Conservation (phyloP, 208 protist species). For the Leishmania tropica region DNA sequence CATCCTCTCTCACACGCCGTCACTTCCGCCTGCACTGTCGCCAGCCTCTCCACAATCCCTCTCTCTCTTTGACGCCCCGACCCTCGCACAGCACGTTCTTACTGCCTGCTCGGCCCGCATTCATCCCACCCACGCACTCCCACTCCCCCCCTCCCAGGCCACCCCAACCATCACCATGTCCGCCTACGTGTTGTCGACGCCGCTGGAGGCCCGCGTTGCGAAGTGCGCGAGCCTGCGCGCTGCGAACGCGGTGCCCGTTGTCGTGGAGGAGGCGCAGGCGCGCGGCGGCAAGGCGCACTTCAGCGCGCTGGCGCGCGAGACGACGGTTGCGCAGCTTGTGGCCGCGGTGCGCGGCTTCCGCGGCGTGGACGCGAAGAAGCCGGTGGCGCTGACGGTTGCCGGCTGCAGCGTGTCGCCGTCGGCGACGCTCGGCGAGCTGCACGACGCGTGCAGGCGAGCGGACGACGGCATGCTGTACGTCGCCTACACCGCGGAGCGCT, state of each 20-base stretch:
- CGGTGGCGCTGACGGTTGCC: slow-evolving; percentile 30
- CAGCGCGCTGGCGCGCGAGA: slow-evolving; percentile 28
- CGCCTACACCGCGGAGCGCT: slow-evolving; percentile 26
- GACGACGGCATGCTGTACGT: slow-evolving; percentile 50
- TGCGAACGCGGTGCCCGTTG: slow-evolving; percentile 15
- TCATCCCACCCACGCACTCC: too few relatives aligned
- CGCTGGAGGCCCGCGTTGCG: slow-evolving; percentile 22
- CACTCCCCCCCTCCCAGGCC: background rate
- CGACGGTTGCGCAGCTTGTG: slow-evolving; percentile 33
- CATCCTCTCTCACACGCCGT: too few relatives aligned
- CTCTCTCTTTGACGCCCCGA: background rate
- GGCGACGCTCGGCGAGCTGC: slow-evolving; percentile 35
- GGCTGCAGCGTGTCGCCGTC: slow-evolving; percentile 25
- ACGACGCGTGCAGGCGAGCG: slow-evolving; percentile 31
- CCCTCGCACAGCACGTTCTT: background rate
- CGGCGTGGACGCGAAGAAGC: slow-evolving; percentile 19
- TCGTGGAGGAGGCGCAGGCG: slow-evolving; percentile 21
- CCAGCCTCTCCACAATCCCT: too few relatives aligned
- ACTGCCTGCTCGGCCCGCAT: background rate
- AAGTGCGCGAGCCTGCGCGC: slow-evolving; percentile 20
- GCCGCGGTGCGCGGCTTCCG: slow-evolving; percentile 24
- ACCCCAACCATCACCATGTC: slow-evolving; percentile 12
- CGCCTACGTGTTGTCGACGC: slow-evolving; percentile 24
- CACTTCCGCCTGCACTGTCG: too few relatives aligned
- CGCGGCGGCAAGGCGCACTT: slow-evolving; percentile 36